Evolutionary conservation across 768 basidiomycete species (phyloP).

Genomic region (Heimioporus sp.): DNA sequence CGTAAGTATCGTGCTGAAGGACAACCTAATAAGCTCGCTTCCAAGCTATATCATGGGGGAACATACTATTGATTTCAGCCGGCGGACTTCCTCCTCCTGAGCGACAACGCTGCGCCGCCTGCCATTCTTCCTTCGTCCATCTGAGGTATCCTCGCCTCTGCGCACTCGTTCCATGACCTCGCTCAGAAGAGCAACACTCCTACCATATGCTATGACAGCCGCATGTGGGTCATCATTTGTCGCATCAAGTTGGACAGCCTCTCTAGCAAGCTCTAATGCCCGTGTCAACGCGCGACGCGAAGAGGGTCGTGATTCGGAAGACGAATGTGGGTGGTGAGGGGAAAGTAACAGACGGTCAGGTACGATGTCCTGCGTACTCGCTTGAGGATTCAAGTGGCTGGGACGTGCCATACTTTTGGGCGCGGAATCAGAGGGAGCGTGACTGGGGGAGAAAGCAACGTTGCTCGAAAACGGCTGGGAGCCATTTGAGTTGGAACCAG

Average conservation of each 20-base stretch:
- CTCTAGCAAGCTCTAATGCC: slow-evolving; percentile 84
- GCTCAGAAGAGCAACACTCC: slow-evolving; percentile 80
- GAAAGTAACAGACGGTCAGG: slow-evolving; percentile 45
- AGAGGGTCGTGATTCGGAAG: slow-evolving; percentile 56
- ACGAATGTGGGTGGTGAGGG: slow-evolving; percentile 40
- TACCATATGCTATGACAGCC: slow-evolving; percentile 86
- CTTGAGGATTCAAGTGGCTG: slow-evolving; percentile 16
- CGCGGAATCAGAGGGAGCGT: slow-evolving; percentile 57
- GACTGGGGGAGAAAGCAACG: slow-evolving; percentile 33
- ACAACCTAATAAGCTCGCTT: slow-evolving; percentile 14
- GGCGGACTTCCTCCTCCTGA: slow-evolving; percentile 84
- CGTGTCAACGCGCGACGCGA: slow-evolving; percentile 83
- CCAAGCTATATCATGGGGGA: slow-evolving; percentile 8
- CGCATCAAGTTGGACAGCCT: slow-evolving; percentile 85
- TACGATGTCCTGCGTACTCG: slow-evolving; percentile 37
- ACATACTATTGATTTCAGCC: slow-evolving; percentile 86
- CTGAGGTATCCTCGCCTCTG: slow-evolving; percentile 79
- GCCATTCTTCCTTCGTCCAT: slow-evolving; percentile 55
- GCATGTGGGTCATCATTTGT: slow-evolving; percentile 86
- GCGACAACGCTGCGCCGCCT: slow-evolving; percentile 81
- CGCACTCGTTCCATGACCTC: slow-evolving; percentile 93
- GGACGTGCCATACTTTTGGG: slow-evolving; percentile 49
- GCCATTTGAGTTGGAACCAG: slow-evolving; percentile 26
- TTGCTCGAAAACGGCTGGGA: slow-evolving; percentile 22
- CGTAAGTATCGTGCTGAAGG: slow-evolving; percentile 88